phyloP scores from a whole-genome alignment of 2,329 filamentous ascomycete genomes.

The Ophiostoma ulmi region DNA sequence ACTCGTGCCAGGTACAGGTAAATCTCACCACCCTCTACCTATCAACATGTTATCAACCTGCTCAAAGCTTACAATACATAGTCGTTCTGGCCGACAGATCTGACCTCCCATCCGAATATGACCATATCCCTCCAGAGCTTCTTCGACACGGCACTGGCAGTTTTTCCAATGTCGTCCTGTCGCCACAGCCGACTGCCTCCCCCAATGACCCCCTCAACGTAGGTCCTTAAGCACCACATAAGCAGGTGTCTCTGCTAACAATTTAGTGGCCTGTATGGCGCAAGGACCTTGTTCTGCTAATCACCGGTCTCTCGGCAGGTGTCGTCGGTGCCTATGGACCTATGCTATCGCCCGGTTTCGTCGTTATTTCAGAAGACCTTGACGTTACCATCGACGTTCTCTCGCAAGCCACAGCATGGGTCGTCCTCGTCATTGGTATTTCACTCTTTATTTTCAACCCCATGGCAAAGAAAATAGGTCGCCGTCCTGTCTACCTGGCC shows the following conservation, averaged over 20 bases:
- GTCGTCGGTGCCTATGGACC: slow-evolving; percentile 49
- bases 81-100: slow-evolving; percentile 44
- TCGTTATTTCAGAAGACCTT: slow-evolving; percentile 41
- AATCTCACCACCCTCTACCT: slow-evolving; percentile 7
- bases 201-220: slow-evolving; percentile 48
- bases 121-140: slow-evolving; percentile 39
- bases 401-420: slow-evolving; percentile 44
- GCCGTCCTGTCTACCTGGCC: slow-evolving; percentile 46
- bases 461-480: slow-evolving; percentile 47
- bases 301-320: slow-evolving; percentile 43
- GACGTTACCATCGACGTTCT: slow-evolving; percentile 42
- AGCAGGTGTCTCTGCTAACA: background rate
- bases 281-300: slow-evolving; percentile 43
- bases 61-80: slow-evolving; percentile 23
- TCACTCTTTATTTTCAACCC: slow-evolving; percentile 49
- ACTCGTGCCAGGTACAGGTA: slow-evolving; percentile 46
- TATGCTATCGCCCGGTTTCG: slow-evolving; percentile 48
- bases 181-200: slow-evolving; percentile 44
- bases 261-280: slow-evolving; percentile 25
- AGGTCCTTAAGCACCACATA: slow-evolving; percentile 21
- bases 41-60: background rate
- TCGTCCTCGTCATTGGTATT: slow-evolving; percentile 45
- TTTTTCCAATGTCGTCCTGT: slow-evolving; percentile 36
- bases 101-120: slow-evolving; percentile 44
- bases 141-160: slow-evolving; percentile 38